A percentile compares a stretch with the other conserved stretches of the same genome.
Evolutionary conservation across 371 early-diverging fungal species (phyloP).

Genomic region (Dinochytrium kinnereticum): DNA sequence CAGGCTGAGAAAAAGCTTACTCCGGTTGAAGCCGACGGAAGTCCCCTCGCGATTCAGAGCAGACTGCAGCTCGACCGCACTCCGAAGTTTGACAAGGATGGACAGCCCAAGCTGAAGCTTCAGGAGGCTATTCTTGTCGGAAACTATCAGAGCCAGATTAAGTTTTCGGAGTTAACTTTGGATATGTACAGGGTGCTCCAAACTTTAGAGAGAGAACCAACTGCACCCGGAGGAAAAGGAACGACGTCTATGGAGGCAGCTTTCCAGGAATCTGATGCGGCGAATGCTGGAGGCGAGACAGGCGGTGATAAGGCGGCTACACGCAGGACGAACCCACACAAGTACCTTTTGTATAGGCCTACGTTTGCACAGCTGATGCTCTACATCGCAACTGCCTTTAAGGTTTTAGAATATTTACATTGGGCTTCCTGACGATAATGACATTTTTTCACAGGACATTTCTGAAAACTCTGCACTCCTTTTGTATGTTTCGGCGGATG

Average conservation of each 20-base stretch:
- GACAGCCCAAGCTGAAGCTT: conserved; percentile 53
- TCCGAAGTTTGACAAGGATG: conserved; percentile 58
- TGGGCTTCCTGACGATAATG: no score
- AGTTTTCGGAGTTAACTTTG: conserved; percentile 92
- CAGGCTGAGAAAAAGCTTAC: conserved; percentile 84
- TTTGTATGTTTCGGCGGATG: conserved; percentile 91
- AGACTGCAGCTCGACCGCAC: conserved; percentile 63
- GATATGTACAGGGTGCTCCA: conserved; percentile 97
- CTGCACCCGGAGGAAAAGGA: conserved; percentile 25
- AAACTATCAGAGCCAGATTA: conserved; percentile 89
- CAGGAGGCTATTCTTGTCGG: conserved; percentile 95
- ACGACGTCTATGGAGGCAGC: conserved; percentile 17
- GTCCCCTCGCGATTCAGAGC: conserved; percentile 65
- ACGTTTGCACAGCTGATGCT: conserved; percentile 85
- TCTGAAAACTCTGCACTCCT: conserved; percentile 81
- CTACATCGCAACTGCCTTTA: conserved; percentile 88
- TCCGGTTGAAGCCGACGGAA: conserved; percentile 67
- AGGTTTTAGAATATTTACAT: no score
- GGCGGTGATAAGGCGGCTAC: conserved; percentile 34
- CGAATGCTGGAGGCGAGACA: conserved; percentile 17
- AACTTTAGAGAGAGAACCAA: conserved; percentile 79
- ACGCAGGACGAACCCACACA: conserved; percentile 82
- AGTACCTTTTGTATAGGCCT: conserved; percentile 88
- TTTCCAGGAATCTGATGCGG: conserved; percentile 17
- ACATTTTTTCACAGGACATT: conserved; percentile 76